phyloP scores from a whole-genome alignment of 2,329 filamentous ascomycete genomes.

The Fusarium armeniacum region DNA sequence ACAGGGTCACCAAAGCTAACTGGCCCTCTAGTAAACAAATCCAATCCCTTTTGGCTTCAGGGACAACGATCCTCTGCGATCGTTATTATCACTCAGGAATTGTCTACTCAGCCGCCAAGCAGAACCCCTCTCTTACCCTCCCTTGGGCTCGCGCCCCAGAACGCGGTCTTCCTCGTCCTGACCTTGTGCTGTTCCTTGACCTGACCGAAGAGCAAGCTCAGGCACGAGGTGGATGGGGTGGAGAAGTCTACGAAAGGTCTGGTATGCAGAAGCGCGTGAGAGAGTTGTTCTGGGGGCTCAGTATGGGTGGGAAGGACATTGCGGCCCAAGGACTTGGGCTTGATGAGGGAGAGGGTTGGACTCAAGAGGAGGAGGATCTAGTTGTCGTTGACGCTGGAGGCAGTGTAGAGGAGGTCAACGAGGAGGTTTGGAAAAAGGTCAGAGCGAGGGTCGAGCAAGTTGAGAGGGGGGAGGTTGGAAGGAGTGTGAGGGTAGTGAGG shows the following conservation, averaged over 20 bases:
- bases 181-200: slow-evolving; percentile 89
- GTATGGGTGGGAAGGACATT: slow-evolving; percentile 60
- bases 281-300: slow-evolving; percentile 75
- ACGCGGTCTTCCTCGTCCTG: slow-evolving; percentile 86
- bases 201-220: slow-evolving; percentile 80
- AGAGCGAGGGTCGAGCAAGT: slow-evolving; percentile 62
- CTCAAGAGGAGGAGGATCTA: slow-evolving; percentile 67
- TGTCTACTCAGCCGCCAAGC: slow-evolving; percentile 92
- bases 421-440: slow-evolving; percentile 68
- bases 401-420: slow-evolving; percentile 69
- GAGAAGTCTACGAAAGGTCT: slow-evolving; percentile 88
- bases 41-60: slow-evolving; percentile 68
- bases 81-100: slow-evolving; percentile 96
- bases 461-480: slow-evolving; percentile 64
- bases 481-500: slow-evolving; percentile 56
- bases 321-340: slow-evolving; percentile 47
- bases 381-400: slow-evolving; percentile 68
- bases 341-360: slow-evolving; percentile 53
- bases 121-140: slow-evolving; percentile 76
- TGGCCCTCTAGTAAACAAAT: slow-evolving; percentile 62
- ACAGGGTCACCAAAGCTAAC: slow-evolving; percentile 8
- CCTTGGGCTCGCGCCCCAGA: slow-evolving; percentile 89
- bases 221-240: slow-evolving; percentile 86
- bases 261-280: slow-evolving; percentile 86
- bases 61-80: slow-evolving; percentile 86